Evolutionary conservation across 169 alveolate genomes (phyloP).

Genomic region (Plasmodium ovale): DNA sequence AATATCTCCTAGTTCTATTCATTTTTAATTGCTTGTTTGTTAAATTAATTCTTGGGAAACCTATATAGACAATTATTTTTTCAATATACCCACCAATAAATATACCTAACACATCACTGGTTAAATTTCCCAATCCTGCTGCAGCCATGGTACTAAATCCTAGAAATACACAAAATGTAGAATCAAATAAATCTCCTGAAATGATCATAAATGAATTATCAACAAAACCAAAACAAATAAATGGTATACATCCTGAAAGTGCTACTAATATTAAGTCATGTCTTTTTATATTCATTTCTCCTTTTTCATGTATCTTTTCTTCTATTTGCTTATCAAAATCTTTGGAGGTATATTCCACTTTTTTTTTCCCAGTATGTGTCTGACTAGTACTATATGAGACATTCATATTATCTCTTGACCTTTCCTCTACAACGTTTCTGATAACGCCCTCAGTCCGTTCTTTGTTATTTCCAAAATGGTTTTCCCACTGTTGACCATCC

Average conservation of each 20-base stretch:
- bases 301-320: constrained; percentile 63
- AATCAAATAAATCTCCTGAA: constrained; percentile 80
- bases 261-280: constrained; percentile 65
- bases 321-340: constrained; percentile 19
- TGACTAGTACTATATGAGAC: no score
- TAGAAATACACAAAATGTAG: constrained; percentile 77
- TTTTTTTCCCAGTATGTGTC: background rate
- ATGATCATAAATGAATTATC: constrained; percentile 83
- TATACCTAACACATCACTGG: constrained; percentile 77
- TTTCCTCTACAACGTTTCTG: no score
- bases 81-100: constrained; percentile 78
- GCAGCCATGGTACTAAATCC: constrained; percentile 85
- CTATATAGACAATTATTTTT: constrained; percentile 26
- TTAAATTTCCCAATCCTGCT: constrained; percentile 81
- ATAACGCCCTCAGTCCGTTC: no score
- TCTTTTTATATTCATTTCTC: constrained; percentile 67
- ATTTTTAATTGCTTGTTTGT: constrained; percentile 69
- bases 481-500: no score
- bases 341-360: background rate
- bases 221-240: constrained; percentile 80
- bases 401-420: no score
- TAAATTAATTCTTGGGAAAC: constrained; percentile 38
- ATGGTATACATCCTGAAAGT: constrained; percentile 77
- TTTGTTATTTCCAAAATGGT: no score
- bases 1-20: constrained; percentile 61